These are phyloP conservation scores for Lyophyllum semitale DNA, from an alignment of 768 basidiomycete species.

Conservation along the genomic window DNA sequence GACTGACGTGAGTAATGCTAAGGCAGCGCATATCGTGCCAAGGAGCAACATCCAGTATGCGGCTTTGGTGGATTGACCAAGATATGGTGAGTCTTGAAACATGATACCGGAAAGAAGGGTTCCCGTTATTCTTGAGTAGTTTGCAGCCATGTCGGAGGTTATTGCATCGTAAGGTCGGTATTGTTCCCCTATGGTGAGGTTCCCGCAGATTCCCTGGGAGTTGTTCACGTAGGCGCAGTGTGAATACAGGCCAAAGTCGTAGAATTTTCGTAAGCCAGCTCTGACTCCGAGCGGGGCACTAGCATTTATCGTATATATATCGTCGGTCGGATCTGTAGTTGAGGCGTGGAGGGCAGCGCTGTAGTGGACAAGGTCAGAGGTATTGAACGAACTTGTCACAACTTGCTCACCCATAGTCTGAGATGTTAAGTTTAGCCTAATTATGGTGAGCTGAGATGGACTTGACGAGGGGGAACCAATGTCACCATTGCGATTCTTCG, in stretches of 20 bases:
- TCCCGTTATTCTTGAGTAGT: constrained; percentile 59
- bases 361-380: constrained; percentile 6
- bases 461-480: constrained; percentile 1
- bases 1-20: constrained; percentile 70
- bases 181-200: constrained; percentile 54
- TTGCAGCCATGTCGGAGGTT: constrained; percentile 65
- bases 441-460: constrained; percentile 1
- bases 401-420: constrained; percentile 63
- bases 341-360: constrained; percentile 54
- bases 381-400: background rate
- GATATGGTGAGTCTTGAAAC: constrained; percentile 61
- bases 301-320: constrained; percentile 68
- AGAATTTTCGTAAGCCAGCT: constrained; percentile 67
- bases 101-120: constrained; percentile 53
- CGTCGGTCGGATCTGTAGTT: constrained; percentile 57
- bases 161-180: constrained; percentile 70
- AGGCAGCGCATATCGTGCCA: constrained; percentile 64
- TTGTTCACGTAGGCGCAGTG: constrained; percentile 73
- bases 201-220: constrained; percentile 64
- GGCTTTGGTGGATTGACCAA: constrained; percentile 63
- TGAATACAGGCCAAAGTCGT: constrained; percentile 81
- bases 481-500: constrained; percentile 73
- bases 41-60: constrained; percentile 79
- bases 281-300: constrained; percentile 57
- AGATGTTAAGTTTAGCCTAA: constrained; percentile 70